Evolutionary conservation across 139 green algal species (phyloP).

Genomic region (Astrephomene gubernaculifera): DNA sequence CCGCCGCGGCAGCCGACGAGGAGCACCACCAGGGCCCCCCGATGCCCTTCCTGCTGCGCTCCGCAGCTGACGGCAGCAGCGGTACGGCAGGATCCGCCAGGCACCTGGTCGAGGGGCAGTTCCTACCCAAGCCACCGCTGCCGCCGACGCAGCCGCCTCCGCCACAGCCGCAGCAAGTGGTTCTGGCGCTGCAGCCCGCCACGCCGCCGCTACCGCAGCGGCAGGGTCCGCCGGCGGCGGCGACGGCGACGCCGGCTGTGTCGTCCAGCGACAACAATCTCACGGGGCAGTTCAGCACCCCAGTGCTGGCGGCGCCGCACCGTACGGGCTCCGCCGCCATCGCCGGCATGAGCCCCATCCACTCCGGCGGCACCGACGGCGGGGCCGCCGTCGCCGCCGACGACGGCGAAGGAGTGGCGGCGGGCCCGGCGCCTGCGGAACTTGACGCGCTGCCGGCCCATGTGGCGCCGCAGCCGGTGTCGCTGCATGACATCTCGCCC

Average conservation of each 20-base stretch:
- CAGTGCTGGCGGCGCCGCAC: constrained; percentile 25
- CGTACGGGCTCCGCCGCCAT: background rate
- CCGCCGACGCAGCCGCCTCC: background rate
- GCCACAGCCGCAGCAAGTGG: background rate
- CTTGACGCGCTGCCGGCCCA: background rate
- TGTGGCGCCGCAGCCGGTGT: background rate
- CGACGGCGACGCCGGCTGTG: background rate
- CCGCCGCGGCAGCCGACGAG: background rate
- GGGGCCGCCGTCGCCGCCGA: no score
- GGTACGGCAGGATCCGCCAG: no score
- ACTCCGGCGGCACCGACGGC: background rate
- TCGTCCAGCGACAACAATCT: background rate
- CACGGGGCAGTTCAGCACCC: constrained; percentile 28
- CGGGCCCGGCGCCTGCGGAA: background rate
- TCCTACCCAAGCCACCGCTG: background rate
- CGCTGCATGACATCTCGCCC: background rate
- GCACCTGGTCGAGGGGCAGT: no score
- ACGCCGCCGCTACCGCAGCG: background rate
- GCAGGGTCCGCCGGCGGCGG: background rate
- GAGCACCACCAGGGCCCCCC: no score
- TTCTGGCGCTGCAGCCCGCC: background rate
- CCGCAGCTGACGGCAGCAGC: no score
- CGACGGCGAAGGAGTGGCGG: background rate
- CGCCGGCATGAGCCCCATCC: background rate
- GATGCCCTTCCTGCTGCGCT: no score